Base-by-base conservation (phyloP, 202 grass and related monocot species). In the Setaria viridis region DNA sequence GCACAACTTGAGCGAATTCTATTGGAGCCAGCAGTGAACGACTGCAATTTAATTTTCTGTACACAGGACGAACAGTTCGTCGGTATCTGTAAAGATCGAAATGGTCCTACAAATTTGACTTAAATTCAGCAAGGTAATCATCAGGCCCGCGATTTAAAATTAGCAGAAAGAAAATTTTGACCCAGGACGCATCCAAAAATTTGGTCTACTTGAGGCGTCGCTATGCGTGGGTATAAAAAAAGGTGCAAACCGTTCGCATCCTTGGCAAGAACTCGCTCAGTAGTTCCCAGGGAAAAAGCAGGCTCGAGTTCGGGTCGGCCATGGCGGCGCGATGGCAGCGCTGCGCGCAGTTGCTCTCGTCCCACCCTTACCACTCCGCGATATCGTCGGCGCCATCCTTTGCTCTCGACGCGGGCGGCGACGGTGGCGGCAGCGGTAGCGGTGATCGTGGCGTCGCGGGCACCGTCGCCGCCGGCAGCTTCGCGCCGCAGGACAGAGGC, bases 301-400 rank as follows among this genome's bases (percentile, higher is more conserved):
- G 49, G 11, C 17, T 81, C 79, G n/a, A 41, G 34, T 39, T 5
- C 34, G 7, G 13, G 25, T 25, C 50, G 20, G 37, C 67, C 3
- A 83, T 74, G 81, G 69, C 83, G 74, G 37, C 51, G 83, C 64
- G 83, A 4, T 85, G 63, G 11, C 63, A 69, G 62, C 83, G 73
- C 25, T 85, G 66, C 63, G 6, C 51, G 74, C 74, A 70, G 60
- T 2, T 70, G 37, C 63, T 78, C 39, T 85, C 51, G 39, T 70
- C 83, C 3, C 83, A 85, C 63, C 83, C 83, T 7, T 78, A 78
- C 74, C 83, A 85, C 83, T 47, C 17, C 51, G 65, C 62, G 62
- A 85, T 85, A 78, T 85, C 74, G 29, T 78, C 74, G 30, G 19
- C 83, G 72, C 77, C 83, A 11, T 62, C 7, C 35, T 76, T 85